A percentile compares a stretch with the other conserved stretches of the same genome.
phyloP scores from a whole-genome alignment of 2,329 filamentous ascomycete species.

The Curvularia lunata region DNA sequence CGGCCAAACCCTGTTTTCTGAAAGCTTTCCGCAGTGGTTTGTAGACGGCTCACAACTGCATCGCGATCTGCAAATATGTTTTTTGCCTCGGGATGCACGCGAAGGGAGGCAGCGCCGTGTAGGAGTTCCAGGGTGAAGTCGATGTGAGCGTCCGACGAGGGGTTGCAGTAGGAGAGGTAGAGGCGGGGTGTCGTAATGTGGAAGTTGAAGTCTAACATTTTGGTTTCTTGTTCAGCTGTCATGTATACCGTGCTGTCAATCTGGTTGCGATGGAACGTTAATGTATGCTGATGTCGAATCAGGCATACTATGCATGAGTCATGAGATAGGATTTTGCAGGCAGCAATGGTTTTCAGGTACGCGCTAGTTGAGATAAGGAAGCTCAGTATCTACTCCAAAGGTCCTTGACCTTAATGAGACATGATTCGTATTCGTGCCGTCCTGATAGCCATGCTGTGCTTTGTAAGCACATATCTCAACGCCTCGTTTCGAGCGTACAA shows the following conservation, averaged over 20 bases:
- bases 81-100: neutral
- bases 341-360: neutral
- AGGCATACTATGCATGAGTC: constrained; percentile 4
- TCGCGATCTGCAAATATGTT: constrained; percentile 4
- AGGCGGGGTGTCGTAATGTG: constrained; percentile 63
- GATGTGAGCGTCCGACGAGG: constrained; percentile 23
- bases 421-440: neutral
- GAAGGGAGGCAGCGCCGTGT: constrained; percentile 4
- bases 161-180: constrained; percentile 26
- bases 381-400: neutral
- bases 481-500: neutral
- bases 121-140: constrained; percentile 17
- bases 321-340: neutral
- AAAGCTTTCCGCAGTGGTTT: constrained; percentile 12
- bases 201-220: constrained; percentile 57
- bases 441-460: neutral
- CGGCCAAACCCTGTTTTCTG: constrained; percentile 35
- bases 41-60: constrained; percentile 18
- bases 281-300: neutral
- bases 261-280: neutral
- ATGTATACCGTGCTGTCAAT: neutral
- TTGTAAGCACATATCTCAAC: neutral
- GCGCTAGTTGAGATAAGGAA: constrained; percentile 10
- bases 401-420: neutral
- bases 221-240: neutral